These are phyloP conservation scores for Tuber borchii DNA, from an alignment of 495 filamentous ascomycete genomes.

Conservation along the genomic window DNA sequence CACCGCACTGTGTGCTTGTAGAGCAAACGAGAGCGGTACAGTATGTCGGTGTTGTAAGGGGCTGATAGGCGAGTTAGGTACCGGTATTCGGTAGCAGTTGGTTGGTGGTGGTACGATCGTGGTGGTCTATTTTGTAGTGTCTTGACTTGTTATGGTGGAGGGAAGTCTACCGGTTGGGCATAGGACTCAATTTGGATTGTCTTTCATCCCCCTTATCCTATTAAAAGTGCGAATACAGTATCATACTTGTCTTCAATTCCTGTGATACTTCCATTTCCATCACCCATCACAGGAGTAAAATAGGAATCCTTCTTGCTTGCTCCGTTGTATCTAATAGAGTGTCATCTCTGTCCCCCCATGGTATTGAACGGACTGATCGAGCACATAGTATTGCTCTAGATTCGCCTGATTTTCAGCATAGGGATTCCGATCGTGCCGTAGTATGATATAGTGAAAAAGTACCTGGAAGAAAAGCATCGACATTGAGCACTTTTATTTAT, in stretches of 20 bases:
- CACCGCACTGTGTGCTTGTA: background rate
- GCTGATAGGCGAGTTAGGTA: background rate
- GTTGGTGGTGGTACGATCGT: no score
- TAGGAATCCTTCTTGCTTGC: background rate
- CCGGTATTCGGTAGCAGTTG: background rate
- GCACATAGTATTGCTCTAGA: background rate
- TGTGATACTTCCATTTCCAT: background rate
- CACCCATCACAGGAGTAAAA: background rate
- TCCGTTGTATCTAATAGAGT: background rate
- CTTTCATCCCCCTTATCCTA: background rate
- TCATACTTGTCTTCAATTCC: background rate
- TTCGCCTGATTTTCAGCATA: background rate
- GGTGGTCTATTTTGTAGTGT: background rate
- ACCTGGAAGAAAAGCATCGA: background rate
- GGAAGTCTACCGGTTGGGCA: background rate
- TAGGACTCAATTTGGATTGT: no score
- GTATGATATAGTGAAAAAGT: background rate
- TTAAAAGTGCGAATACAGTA: background rate
- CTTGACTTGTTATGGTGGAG: background rate
- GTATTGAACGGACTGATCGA: background rate
- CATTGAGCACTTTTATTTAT: background rate
- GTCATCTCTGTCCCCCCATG: background rate
- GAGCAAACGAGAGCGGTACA: background rate
- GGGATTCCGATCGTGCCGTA: background rate
- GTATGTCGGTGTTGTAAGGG: background rate